These are phyloP conservation scores for Dothideomycetes sp. DNA, from an alignment of 2,329 filamentous ascomycete species.

Conservation along the genomic window DNA sequence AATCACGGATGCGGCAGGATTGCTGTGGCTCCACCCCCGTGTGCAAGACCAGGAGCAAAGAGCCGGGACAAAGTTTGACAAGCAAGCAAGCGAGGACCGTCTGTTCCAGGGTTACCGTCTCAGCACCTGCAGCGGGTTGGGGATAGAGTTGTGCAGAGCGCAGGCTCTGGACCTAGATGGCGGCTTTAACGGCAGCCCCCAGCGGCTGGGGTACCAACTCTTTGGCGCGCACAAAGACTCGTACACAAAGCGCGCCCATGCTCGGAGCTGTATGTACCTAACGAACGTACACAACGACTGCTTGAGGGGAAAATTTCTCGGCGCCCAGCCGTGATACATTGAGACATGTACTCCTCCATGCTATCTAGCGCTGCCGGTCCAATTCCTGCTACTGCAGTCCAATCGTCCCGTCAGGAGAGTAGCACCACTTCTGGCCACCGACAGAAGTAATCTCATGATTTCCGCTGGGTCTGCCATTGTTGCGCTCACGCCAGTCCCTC, in stretches of 20 bases:
- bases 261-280: too few relatives aligned
- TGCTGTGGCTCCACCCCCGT: slow-evolving; percentile 8
- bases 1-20: slow-evolving; percentile 10
- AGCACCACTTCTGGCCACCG: too few relatives aligned
- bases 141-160: slow-evolving; percentile 6
- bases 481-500: too few relatives aligned
- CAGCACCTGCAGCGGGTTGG: slow-evolving; percentile 7
- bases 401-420: background rate
- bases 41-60: slow-evolving; percentile 9
- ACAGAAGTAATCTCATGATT: too few relatives aligned
- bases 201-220: background rate
- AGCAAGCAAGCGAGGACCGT: slow-evolving; percentile 7
- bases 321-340: background rate
- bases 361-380: background rate
- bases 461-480: too few relatives aligned
- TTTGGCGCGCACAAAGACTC: background rate
- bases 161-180: background rate
- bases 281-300: too few relatives aligned
- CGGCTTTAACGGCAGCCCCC: background rate
- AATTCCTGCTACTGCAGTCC: background rate
- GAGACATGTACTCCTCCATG: background rate
- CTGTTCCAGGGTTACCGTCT: slow-evolving; percentile 6
- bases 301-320: too few relatives aligned
- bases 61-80: slow-evolving; percentile 9
- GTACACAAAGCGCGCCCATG: too few relatives aligned